phyloP scores from a whole-genome alignment of 2,329 filamentous ascomycete species.

The Ambrosiella xylebori region DNA sequence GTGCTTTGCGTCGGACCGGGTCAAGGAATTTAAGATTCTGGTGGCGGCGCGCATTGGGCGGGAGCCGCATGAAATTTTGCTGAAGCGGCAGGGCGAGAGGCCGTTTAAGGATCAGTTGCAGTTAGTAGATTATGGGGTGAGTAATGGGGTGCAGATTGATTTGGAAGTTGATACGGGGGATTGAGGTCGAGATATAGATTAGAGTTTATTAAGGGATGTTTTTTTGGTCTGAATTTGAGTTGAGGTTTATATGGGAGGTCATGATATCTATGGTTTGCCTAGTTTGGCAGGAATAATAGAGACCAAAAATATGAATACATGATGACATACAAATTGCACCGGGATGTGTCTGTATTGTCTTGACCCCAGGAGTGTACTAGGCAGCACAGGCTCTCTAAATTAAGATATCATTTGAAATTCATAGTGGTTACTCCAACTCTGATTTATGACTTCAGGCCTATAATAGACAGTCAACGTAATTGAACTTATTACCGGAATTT shows the following conservation, averaged over 20 bases:
- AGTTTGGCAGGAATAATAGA: neutral
- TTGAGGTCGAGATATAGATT: conserved; percentile 19
- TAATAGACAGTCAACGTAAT: neutral
- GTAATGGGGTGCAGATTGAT: conserved; percentile 63
- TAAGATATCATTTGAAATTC: no score
- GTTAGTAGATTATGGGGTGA: conserved; percentile 83
- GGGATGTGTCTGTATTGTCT: neutral
- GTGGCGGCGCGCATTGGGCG: conserved; percentile 79
- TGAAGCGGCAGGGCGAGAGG: conserved; percentile 80
- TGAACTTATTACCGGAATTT: neutral
- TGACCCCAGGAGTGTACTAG: neutral
- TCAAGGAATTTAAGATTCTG: conserved; percentile 78
- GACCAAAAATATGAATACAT: neutral
- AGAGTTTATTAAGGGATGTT: neutral
- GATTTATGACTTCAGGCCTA: no score
- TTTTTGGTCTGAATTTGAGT: neutral
- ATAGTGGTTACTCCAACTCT: no score
- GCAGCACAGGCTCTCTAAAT: neutral
- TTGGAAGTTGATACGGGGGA: conserved; percentile 45
- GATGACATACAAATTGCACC: neutral
- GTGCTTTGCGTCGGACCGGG: conserved; percentile 67
- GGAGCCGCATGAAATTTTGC: conserved; percentile 75
- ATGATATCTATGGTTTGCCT: neutral
- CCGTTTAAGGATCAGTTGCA: conserved; percentile 86
- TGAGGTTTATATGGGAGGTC: neutral